Evolutionary conservation across 2,329 filamentous ascomycete genomes (phyloP).

Genomic region (Sphaerostilbella broomeana): DNA sequence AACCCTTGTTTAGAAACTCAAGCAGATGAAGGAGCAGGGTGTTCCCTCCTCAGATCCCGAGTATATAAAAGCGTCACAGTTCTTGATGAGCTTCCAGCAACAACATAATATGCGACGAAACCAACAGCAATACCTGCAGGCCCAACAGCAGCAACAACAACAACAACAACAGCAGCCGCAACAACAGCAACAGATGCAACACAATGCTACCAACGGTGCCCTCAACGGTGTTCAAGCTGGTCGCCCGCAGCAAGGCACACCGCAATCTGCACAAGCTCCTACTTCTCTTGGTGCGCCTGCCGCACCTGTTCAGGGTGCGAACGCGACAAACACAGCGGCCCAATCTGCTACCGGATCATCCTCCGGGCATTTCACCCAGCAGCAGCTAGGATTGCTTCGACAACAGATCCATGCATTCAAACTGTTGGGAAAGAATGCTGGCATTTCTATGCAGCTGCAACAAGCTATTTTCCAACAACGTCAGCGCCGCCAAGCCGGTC

Average conservation of each 20-base stretch:
- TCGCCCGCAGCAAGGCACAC: constrained; percentile 33
- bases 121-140: constrained; percentile 37
- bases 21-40: constrained; percentile 80
- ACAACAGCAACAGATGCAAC: constrained; percentile 41
- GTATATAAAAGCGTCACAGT: constrained; percentile 72
- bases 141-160: constrained; percentile 30
- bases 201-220: constrained; percentile 47
- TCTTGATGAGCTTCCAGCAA: constrained; percentile 66
- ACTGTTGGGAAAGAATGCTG: constrained; percentile 77
- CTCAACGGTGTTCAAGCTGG: constrained; percentile 43
- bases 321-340: constrained; percentile 27
- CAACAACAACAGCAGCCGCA: constrained; percentile 37
- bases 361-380: constrained; percentile 62
- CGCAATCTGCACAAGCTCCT: constrained; percentile 26
- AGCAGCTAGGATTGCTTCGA: constrained; percentile 72
- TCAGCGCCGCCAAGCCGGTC: constrained; percentile 54
- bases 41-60: constrained; percentile 79
- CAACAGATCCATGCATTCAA: constrained; percentile 92
- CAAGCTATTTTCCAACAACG: constrained; percentile 74
- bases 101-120: constrained; percentile 51
- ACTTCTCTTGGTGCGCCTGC: constrained; percentile 34
- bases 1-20: constrained; percentile 60
- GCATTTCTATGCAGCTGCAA: constrained; percentile 71
- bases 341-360: constrained; percentile 24
- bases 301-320: constrained; percentile 27